phyloP scores from a whole-genome alignment of 345 rosid species.

The Draba incana region DNA sequence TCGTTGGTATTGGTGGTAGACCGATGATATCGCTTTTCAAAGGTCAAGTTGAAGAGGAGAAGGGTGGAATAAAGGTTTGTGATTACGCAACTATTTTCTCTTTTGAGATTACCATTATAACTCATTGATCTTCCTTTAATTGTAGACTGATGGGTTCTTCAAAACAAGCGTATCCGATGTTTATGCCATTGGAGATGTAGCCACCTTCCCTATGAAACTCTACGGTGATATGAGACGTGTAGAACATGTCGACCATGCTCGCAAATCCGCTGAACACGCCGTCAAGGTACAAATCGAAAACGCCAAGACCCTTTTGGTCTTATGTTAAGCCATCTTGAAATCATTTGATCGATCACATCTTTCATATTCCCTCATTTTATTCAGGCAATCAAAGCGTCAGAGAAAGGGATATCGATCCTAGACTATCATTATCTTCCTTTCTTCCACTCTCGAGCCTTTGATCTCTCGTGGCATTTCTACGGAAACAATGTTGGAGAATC shows the following conservation, averaged over 20 bases:
- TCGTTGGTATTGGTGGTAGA: slow-evolving; percentile 87
- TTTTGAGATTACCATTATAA: not conserved
- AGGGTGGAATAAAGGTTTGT: slow-evolving; percentile 70
- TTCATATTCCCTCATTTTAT: slow-evolving; percentile 21
- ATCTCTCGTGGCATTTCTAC: slow-evolving; percentile 90
- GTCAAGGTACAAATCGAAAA: slow-evolving; percentile 54
- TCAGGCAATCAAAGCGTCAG: slow-evolving; percentile 69
- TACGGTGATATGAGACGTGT: slow-evolving; percentile 65
- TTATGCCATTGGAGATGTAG: slow-evolving; percentile 88
- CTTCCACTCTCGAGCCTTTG: slow-evolving; percentile 30
- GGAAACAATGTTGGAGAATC: slow-evolving; percentile 63
- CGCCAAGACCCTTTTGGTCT: not conserved
- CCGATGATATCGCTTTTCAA: slow-evolving; percentile 49
- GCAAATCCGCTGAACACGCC: slow-evolving; percentile 89
- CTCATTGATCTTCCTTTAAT: slow-evolving; percentile 10
- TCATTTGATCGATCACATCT: not conserved
- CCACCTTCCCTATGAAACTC: slow-evolving; percentile 52
- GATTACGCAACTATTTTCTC: not conserved
- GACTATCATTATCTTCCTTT: slow-evolving; percentile 56
- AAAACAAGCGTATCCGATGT: slow-evolving; percentile 31
- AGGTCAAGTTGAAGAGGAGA: slow-evolving; percentile 77
- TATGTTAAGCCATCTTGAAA: not conserved
- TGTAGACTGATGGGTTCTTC: slow-evolving; percentile 40
- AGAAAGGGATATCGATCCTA: slow-evolving; percentile 54
- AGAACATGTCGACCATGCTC: slow-evolving; percentile 86